Percentiles rank a stretch among this genome's conserved stretches.
phyloP scores from a whole-genome alignment of 257 asterid species.

The Linderniella brevidens region DNA sequence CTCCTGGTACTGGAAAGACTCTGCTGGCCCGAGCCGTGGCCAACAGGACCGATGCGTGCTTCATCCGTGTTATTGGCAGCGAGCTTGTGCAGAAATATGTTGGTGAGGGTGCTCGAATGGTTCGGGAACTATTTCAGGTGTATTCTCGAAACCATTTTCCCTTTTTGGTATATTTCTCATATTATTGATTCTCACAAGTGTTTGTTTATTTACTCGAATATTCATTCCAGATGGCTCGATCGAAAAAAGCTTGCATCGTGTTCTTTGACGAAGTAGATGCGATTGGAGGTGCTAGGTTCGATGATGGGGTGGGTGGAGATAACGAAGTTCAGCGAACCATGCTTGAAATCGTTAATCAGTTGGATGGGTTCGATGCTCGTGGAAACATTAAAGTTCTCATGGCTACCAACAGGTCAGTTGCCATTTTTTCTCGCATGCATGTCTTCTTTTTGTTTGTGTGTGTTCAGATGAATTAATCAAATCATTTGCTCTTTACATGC shows the following conservation, averaged over 20 bases:
- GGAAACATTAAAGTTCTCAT: slow-evolving; percentile 77
- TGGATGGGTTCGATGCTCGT: slow-evolving; percentile 80
- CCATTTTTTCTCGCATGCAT: too few relatives aligned
- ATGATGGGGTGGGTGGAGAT: slow-evolving; percentile 78
- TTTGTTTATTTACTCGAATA: neutral
- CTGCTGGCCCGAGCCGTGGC: slow-evolving; percentile 76
- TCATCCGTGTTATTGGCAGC: slow-evolving; percentile 70
- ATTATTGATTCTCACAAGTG: neutral
- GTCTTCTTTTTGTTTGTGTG: neutral
- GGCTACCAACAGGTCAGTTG: slow-evolving; percentile 60
- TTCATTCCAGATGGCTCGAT: slow-evolving; percentile 64
- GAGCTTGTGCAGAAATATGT: slow-evolving; percentile 80
- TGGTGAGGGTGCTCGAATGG: slow-evolving; percentile 88
- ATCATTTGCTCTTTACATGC: neutral
- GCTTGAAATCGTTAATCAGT: slow-evolving; percentile 83
- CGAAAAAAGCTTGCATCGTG: slow-evolving; percentile 81
- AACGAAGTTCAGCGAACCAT: slow-evolving; percentile 79
- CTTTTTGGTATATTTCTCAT: neutral
- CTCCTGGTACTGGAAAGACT: slow-evolving; percentile 80
- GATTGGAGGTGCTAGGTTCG: slow-evolving; percentile 79
- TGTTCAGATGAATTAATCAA: neutral
- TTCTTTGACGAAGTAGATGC: slow-evolving; percentile 81
- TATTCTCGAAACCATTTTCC: neutral
- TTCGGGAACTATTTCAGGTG: slow-evolving; percentile 76
- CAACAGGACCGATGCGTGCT: slow-evolving; percentile 74